Evolutionary conservation across 441 rosid species (phyloP), one percentile per base, ranked within the genome.

Genomic region (Croton laevigatus): DNA sequence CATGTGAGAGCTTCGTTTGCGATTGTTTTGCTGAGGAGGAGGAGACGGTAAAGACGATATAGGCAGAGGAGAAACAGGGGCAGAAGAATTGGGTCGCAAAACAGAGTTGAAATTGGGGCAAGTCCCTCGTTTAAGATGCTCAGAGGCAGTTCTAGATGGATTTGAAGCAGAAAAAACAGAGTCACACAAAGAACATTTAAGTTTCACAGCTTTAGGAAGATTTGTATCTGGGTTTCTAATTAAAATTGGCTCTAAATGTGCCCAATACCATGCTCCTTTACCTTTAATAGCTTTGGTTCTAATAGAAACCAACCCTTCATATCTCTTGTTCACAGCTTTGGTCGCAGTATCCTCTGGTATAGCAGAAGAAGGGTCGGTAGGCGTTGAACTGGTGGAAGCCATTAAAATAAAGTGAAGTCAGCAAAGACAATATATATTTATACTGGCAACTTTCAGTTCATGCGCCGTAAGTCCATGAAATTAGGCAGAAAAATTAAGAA

Each of bases 101-200:
- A 73, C 76, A 67, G 89, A 75, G 71, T 70, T 64, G 74, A 89
- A 87, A 76, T 84, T 87, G 76, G 89, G 87, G 75, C 94, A 89
- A 5, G 88, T 82, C 44, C 91, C 89, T 19, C 88, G 84, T 75
- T 89, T 89, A 53, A 89, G 88, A 72, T 89, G 94, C 75, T 89
- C 94, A 16, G 94, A 81, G 60, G 94, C 91, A 0, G 94, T 87
- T 14, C 94, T 66, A 0, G 94, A 89, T 5, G 99, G 99, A 74
- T 95, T 95, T 6, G 99, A 94, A 77, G 99, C 98, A 40, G 99
- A 94, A 85, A 94, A 94, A 66, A 87, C 84, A 59, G 99, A 90
- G 73, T 92, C 88, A 79, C 99, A 94, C 13, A 94, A 73, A 16
- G 80, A 81, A 64, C 94, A 89, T 78, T 71, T 81, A 72, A 89